Percentiles rank a stretch among this genome's conserved stretches.
phyloP scores from a whole-genome alignment of 2,329 filamentous ascomycete species.

The Penicillium sp. region DNA sequence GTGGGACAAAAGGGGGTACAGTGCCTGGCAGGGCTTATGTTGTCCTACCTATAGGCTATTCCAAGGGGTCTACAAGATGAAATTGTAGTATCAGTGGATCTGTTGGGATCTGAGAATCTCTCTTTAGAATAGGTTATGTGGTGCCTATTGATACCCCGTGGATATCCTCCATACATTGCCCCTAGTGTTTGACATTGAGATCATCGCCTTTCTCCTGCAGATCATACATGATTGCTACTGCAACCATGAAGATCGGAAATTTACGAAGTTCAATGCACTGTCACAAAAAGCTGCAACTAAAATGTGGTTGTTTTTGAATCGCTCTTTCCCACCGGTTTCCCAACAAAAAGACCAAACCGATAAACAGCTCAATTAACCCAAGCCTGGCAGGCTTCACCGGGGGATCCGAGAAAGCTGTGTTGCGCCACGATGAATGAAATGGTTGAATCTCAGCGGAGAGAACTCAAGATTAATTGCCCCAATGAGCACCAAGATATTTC shows the following conservation, averaged over 20 bases:
- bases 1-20: conserved; percentile 1
- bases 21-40: neutral
- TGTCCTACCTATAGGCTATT: neutral
- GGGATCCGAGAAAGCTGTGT: neutral
- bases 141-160: neutral
- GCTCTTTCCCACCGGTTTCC: conserved; percentile 18
- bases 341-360: conserved; percentile 1
- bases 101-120: neutral
- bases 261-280: neutral
- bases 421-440: neutral
- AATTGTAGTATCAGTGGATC: neutral
- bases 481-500: neutral
- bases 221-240: neutral
- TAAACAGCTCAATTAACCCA: neutral
- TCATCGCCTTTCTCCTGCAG: neutral
- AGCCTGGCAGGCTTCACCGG: conserved; percentile 1
- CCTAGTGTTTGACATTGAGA: neutral
- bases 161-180: too few relatives aligned
- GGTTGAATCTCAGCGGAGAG: neutral
- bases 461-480: neutral
- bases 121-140: neutral
- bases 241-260: conserved; percentile 14
- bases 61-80: too few relatives aligned
- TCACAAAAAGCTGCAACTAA: neutral
- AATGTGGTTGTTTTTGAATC: conserved; percentile 3